Base-by-base conservation (phyloP, 192 early-diverging fungal genomes). In the Chytriomyces sp. region DNA sequence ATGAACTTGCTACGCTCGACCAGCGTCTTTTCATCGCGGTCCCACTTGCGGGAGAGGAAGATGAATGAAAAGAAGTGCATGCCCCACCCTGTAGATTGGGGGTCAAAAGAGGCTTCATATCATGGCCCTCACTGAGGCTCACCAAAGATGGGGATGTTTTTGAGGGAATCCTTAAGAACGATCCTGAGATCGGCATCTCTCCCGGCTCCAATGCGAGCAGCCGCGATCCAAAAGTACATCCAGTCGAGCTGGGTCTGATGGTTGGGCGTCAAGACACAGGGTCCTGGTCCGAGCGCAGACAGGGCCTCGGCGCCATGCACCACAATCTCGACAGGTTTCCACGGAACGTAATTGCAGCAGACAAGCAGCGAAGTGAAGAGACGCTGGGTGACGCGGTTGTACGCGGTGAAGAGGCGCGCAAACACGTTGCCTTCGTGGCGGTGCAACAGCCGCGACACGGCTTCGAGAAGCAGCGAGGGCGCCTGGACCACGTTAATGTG, bases 1-100 rank as follows among this genome's bases (percentile, higher is more conserved):
- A n/a, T n/a, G n/a, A n/a, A n/a, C n/a, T n/a, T n/a, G n/a, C n/a
- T n/a, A n/a, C n/a, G n/a, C n/a, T n/a, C n/a, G n/a, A n/a, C n/a
- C n/a, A n/a, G n/a, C n/a, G n/a, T n/a, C n/a, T n/a, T n/a, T 33
- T 77, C 60, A 80, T 95, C 94, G 64, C 91, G 81, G n/a, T 80
- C 85, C 88, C 89, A 90, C 63, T 92, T 93, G 68, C 93, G 91
- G 75, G 93, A 90, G 63, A 98, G 75, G 75, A 96, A 91, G 26
- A 98, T 94, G 77, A 95, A 98, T 65, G 94, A 91, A 72, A 96
- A 91, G 65, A 96, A 90, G 36, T 81, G 85, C 94, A 96, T 96
- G 26, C 84, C 84, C 74, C 80, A 81, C 30, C 80, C 80, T 81
- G 39, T 53, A 6, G 19, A 56, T 8, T 57, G 55, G 28, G 40